A percentile compares a stretch with the other conserved stretches of the same genome.
Evolutionary conservation across 805 yeast genomes (phyloP).

Genomic region (Helenozyma baotianmanensis): DNA sequence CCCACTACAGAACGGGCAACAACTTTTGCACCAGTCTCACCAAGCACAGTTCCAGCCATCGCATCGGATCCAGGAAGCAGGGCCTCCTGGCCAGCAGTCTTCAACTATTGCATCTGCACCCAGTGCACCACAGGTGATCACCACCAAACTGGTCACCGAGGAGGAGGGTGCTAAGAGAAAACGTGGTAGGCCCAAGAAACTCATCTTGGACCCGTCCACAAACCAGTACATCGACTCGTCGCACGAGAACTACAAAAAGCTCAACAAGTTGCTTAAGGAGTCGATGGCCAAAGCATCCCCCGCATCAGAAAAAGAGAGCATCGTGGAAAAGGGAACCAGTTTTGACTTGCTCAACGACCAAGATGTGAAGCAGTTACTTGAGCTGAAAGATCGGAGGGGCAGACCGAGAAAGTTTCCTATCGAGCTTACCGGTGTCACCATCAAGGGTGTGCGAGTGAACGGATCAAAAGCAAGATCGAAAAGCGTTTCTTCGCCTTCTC

Average conservation of each 20-base stretch:
- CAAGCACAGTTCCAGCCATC: too few species aligned
- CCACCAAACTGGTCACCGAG: too few species aligned
- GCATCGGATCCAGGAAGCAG: too few species aligned
- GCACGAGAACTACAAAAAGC: conserved; percentile 38
- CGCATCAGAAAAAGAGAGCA: conserved; percentile 1
- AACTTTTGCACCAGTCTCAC: too few species aligned
- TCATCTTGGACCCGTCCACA: conserved; percentile 39
- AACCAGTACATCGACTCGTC: conserved; percentile 37
- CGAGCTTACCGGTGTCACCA: conserved; percentile 42
- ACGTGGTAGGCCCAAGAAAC: conserved; percentile 40
- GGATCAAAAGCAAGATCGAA: conserved; percentile 18
- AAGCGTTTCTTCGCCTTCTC: background rate
- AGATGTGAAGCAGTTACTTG: conserved; percentile 24
- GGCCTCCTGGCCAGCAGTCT: too few species aligned
- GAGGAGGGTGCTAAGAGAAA: conserved; percentile 24
- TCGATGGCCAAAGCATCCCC: conserved; percentile 5
- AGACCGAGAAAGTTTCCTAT: conserved; percentile 48
- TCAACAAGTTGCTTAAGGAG: conserved; percentile 27
- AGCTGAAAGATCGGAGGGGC: conserved; percentile 43
- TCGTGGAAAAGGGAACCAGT: conserved; percentile 8
- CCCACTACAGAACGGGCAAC: too few species aligned
- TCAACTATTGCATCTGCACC: too few species aligned
- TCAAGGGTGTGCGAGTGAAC: conserved; percentile 38
- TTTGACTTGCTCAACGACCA: conserved; percentile 8
- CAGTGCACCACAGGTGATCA: too few species aligned